Base-by-base conservation (phyloP, 169 alveolate genomes). In the Eimeria maxima region DNA sequence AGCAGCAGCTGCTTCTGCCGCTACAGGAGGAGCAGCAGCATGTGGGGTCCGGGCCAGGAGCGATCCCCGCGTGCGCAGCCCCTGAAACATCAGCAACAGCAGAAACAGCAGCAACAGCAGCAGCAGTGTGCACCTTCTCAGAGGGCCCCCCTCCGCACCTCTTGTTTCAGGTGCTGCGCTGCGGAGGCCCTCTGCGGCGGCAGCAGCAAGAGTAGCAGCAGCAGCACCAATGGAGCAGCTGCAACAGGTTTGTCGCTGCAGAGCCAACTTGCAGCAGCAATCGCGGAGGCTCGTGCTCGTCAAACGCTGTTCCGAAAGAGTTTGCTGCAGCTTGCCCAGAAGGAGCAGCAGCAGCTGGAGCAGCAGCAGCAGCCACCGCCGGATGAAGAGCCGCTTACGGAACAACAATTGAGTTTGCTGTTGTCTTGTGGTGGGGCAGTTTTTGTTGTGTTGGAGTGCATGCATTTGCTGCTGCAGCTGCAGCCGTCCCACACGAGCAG, bases 261-360 rank as follows among this genome's bases (percentile, higher is more conserved):
- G 67, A 45, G 24, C 20, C 90, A 81, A 53, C 90, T 81, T 3
- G 53, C 90, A 13, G 90, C 90, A 47, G 69, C 53, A n/a, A 13
- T 81, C 8, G 90, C 90, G 33, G 90, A 81, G 71, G 90, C 73
- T 44, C 90, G 90, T 4, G 90, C 90, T 13, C 90, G 90, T 29
- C 90, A 81, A 38, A 10, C 53, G 14, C 71, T 81, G n/a, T 81
- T 81, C 45, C 47, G 90, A 3, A 81, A 81, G 47, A 53, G 47
- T 18, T 10, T 81, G 67, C 90, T 45, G 90, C 90, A 53, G 47
- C 90, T 81, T 27, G 67, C 71, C 22, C 60, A 38, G 87, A 29
- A 45, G 38, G 33, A 47, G 63, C 87, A 45, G 63, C 71, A 50
- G 71, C 73, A 81, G 90, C 88, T 10, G 8, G 45, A n/a, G n/a